Conservation (phyloP, 2,329 filamentous ascomycete species). For the Emmonsia crescens region DNA sequence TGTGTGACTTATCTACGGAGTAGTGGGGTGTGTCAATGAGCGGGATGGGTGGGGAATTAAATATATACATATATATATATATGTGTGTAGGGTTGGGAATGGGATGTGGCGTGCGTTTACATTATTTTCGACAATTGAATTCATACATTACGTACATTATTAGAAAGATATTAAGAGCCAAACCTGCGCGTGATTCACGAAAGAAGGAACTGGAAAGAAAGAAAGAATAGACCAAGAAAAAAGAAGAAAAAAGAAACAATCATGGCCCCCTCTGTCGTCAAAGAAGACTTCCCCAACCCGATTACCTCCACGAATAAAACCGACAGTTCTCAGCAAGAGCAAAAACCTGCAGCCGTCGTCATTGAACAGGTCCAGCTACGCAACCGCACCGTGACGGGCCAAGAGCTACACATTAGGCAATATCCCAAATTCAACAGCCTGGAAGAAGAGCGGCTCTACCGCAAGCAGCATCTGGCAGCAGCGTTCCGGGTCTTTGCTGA, state of each 20-base stretch:
- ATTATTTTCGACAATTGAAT: background rate
- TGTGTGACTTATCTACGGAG: background rate
- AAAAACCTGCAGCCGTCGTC: background rate
- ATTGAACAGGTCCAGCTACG: background rate
- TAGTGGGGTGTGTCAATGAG: background rate
- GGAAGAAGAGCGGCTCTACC: background rate
- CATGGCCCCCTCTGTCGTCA: background rate
- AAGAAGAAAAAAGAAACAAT: background rate
- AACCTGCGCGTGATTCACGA: background rate
- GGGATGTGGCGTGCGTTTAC: no score
- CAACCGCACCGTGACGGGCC: background rate
- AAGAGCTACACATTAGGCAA: background rate
- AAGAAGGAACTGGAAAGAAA: background rate
- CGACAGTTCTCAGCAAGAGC: background rate
- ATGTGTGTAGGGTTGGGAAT: background rate
- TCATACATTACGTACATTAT: background rate
- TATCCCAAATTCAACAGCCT: background rate
- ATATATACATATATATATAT: background rate
- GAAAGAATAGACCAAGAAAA: background rate
- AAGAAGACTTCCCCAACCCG: background rate
- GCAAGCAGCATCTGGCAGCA: slow-evolving; percentile 12
- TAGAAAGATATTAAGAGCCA: background rate
- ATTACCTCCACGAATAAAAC: background rate
- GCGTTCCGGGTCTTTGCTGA: slow-evolving; percentile 16
- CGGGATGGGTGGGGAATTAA: background rate